A percentile compares a stretch with the other conserved stretches of the same genome.
Conservation (phyloP, 2,329 filamentous ascomycete genomes). For the Penicillium glabrum region DNA sequence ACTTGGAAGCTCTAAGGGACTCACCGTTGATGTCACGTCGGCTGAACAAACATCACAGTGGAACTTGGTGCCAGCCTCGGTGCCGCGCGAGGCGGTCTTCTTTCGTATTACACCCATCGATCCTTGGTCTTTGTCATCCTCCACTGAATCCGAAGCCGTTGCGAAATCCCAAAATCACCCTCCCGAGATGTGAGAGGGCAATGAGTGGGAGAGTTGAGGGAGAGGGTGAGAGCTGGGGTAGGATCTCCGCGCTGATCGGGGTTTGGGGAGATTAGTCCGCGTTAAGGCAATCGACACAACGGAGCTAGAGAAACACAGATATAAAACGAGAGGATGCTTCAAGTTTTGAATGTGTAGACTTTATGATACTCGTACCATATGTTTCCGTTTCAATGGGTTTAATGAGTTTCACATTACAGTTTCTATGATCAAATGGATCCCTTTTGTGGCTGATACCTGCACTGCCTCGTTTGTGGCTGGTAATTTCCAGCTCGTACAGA, state of each 20-base stretch:
- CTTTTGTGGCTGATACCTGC: not conserved
- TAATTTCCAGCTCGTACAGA: not conserved
- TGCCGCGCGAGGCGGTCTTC: slow-evolving; percentile 82
- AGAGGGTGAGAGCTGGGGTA: slow-evolving; percentile 17
- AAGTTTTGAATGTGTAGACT: too few species aligned
- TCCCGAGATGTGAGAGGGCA: slow-evolving; percentile 31
- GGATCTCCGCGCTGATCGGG: slow-evolving; percentile 22
- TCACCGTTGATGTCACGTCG: slow-evolving; percentile 93
- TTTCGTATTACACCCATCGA: slow-evolving; percentile 93
- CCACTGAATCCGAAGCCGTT: slow-evolving; percentile 34
- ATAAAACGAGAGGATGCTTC: too few species aligned
- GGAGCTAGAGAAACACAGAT: not conserved
- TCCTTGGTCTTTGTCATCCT: slow-evolving; percentile 41
- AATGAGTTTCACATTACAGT: too few species aligned
- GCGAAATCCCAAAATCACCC: slow-evolving; percentile 28
- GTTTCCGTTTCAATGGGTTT: too few species aligned
- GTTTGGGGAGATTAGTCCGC: not conserved
- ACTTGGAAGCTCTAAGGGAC: slow-evolving; percentile 28
- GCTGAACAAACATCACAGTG: slow-evolving; percentile 96
- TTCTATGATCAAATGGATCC: too few species aligned
- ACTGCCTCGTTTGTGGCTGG: not conserved
- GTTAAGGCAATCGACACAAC: not conserved
- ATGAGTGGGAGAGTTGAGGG: slow-evolving; percentile 4
- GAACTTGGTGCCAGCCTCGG: slow-evolving; percentile 89
- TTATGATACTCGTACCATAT: too few species aligned